phyloP scores from a whole-genome alignment of 352 stramenopile genomes.

The Aphanomyces stellatus region DNA sequence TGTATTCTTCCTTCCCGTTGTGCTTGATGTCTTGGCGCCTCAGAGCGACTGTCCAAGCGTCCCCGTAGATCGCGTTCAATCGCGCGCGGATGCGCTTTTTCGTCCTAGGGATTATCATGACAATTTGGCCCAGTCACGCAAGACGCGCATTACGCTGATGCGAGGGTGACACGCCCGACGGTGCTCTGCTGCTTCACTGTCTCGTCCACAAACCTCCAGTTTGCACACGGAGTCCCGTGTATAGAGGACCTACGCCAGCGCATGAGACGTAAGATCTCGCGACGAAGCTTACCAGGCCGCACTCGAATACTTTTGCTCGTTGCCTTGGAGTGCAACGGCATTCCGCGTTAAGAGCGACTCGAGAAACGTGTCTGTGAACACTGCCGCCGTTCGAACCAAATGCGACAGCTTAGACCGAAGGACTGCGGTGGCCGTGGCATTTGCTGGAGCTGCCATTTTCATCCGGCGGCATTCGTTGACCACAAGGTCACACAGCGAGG shows the following conservation, averaged over 20 bases:
- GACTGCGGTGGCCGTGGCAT: not conserved
- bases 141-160: constrained; percentile 7
- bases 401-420: not conserved
- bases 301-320: constrained; percentile 9
- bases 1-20: not conserved
- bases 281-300: not conserved
- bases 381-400: not conserved
- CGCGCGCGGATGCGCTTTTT: constrained; percentile 2
- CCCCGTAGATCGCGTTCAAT: not conserved
- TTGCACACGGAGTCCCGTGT: not conserved
- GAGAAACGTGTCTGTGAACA: constrained; percentile 4
- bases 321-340: constrained; percentile 10
- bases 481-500: constrained; percentile 3
- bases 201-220: constrained; percentile 14
- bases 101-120: constrained; percentile 4
- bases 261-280: not conserved
- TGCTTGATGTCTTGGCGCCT: no score
- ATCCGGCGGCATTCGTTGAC: not conserved
- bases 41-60: no score
- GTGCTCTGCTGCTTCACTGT: not conserved
- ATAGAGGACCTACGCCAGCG: not conserved
- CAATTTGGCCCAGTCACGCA: not conserved
- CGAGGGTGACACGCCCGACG: not conserved
- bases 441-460: not conserved
- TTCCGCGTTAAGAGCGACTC: constrained; percentile 9